A percentile compares a stretch with the other conserved stretches of the same genome.
phyloP scores from a whole-genome alignment of 495 filamentous ascomycete genomes.

The Penicillium subrubescens region DNA sequence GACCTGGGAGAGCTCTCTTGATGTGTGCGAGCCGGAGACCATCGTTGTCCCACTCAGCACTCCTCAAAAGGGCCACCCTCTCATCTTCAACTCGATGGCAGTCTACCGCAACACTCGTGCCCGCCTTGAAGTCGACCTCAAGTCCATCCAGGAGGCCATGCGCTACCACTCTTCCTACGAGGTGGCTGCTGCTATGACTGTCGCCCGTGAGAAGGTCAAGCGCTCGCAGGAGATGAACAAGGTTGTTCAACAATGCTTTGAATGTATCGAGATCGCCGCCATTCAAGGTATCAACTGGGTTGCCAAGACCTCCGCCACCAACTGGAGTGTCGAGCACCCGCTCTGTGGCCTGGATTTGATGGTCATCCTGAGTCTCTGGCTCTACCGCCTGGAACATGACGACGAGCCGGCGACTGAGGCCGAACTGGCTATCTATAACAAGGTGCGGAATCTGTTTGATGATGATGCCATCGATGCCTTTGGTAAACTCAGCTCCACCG shows the following conservation, averaged over 20 bases:
- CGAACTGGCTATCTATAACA: constrained; percentile 92
- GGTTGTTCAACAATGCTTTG: constrained; percentile 95
- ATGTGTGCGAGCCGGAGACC: constrained; percentile 89
- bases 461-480: constrained; percentile 81
- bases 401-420: constrained; percentile 91
- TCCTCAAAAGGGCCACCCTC: constrained; percentile 94
- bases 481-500: constrained; percentile 86
- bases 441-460: constrained; percentile 89
- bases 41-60: constrained; percentile 90
- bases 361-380: constrained; percentile 97
- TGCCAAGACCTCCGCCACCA: constrained; percentile 91
- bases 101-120: constrained; percentile 94
- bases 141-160: constrained; percentile 92
- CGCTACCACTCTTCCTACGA: constrained; percentile 97
- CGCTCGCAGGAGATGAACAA: constrained; percentile 97
- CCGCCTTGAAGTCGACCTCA: constrained; percentile 91
- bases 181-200: constrained; percentile 94
- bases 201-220: constrained; percentile 88
- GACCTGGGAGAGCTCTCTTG: constrained; percentile 96
- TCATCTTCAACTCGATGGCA: constrained; percentile 99
- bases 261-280: constrained; percentile 96
- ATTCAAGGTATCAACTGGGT: constrained; percentile 97
- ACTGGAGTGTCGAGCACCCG: constrained; percentile 99
- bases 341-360: constrained; percentile 96
- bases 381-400: constrained; percentile 98